Base-by-base conservation (phyloP, 441 rosid genomes). In the Aleurites moluccanus region DNA sequence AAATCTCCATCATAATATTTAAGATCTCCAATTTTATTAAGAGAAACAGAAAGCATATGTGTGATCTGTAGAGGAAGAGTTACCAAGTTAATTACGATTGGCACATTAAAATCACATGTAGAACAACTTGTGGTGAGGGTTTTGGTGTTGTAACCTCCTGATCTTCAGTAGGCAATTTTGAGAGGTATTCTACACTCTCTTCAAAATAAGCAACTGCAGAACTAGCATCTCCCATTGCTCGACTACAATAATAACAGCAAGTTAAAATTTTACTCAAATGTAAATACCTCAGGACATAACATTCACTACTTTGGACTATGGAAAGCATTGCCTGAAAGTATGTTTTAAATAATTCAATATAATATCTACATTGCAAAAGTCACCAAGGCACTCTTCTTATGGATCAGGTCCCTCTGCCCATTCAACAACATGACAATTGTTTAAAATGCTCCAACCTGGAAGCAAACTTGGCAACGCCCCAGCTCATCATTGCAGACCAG, bases 1-100 rank as follows among this genome's bases (percentile, higher is more conserved):
- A 96, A 83, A 55, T 93, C 93, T 80, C 90, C 92, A 67, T 78
- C 97, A 80, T 92, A 96, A 64, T 96, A 96, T 80, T 96, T 93
- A 60, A 96, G 89, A 81, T 96, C 99, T 59, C 99, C 98, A 72
- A 96, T 86, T 87, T 93, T 96, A 80, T 96, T 96, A 70, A 92
- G 97, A 50, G 98, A 96, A 81, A 96, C 98, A 77, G 98, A 93
- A 69, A 92, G 97, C 7, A 97, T 91, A 83, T 93, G 97, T 28
- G 86, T 87, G 53, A 92, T 85, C 99, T 93, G 94, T 65, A 49
- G 30, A 80, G 74, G 4, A 80, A 40, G 47, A 79, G 69, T 21
- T 62, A 23, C 0, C 6, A 44, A n/a, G 64, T 57, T 33, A 42
- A 67, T 72, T 59, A 74, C 68, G 47, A 8, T 10, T 15, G 38